phyloP scores from a whole-genome alignment of 768 basidiomycete species.

The Goffeauzyma gilvescens region DNA sequence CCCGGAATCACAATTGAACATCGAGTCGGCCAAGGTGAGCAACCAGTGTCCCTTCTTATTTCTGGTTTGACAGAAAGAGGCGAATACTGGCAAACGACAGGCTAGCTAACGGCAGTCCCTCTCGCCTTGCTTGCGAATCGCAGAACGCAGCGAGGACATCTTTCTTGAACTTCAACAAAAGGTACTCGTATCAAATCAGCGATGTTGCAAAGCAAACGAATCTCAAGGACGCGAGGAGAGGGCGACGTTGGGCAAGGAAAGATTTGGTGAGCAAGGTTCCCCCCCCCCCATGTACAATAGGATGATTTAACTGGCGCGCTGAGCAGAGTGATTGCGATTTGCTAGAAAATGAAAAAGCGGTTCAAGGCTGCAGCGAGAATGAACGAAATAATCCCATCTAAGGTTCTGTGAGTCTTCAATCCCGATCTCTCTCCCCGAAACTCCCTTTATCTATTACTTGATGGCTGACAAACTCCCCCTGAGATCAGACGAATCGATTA shows the following conservation, averaged over 20 bases:
- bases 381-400: background rate
- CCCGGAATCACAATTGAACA: background rate
- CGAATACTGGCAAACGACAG: no score
- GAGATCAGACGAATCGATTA: slow-evolving; percentile 24
- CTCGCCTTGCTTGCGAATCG: background rate
- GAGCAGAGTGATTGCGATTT: background rate
- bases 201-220: slow-evolving; percentile 13
- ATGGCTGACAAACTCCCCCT: slow-evolving; percentile 6
- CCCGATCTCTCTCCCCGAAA: slow-evolving; percentile 10
- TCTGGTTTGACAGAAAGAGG: no score
- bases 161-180: slow-evolving; percentile 21
- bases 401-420: slow-evolving; percentile 7
- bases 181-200: slow-evolving; percentile 21
- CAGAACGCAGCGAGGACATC: slow-evolving; percentile 14
- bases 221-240: slow-evolving; percentile 21
- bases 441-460: slow-evolving; percentile 3
- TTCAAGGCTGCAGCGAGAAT: slow-evolving; percentile 11
- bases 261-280: slow-evolving; percentile 17
- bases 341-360: slow-evolving; percentile 30
- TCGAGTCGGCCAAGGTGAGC: slow-evolving; percentile 5
- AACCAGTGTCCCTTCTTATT: background rate
- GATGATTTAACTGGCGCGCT: background rate
- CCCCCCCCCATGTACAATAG: background rate
- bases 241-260: slow-evolving; percentile 29
- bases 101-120: no score